Evolutionary conservation across 2,329 filamentous ascomycete species (phyloP).

Genomic region (Penicillium sp.): DNA sequence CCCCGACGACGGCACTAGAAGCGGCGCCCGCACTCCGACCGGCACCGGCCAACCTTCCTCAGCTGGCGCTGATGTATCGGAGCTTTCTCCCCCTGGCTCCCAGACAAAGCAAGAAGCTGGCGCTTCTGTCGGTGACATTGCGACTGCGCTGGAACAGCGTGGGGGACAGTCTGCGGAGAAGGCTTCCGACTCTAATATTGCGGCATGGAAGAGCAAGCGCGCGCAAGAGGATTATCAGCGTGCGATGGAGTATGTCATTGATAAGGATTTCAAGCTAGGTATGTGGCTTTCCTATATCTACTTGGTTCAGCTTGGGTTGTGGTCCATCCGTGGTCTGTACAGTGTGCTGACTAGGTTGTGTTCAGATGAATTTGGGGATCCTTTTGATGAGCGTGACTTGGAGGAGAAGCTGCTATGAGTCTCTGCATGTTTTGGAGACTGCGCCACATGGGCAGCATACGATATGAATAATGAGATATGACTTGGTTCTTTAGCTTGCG

Average conservation of each 20-base stretch:
- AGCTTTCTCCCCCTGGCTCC: slow-evolving; percentile 56
- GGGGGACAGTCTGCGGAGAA: slow-evolving; percentile 5
- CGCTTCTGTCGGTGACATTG: slow-evolving; percentile 2
- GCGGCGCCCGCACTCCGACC: slow-evolving; percentile 45
- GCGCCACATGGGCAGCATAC: neutral
- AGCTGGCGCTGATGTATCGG: slow-evolving; percentile 33
- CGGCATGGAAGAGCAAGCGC: slow-evolving; percentile 56
- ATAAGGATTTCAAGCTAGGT: slow-evolving; percentile 53
- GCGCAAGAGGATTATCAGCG: slow-evolving; percentile 55
- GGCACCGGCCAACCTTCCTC: slow-evolving; percentile 23
- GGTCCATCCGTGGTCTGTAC: neutral
- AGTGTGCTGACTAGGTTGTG: neutral
- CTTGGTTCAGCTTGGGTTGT: neutral
- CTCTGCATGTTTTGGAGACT: neutral
- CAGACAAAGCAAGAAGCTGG: slow-evolving; percentile 35
- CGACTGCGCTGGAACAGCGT: slow-evolving; percentile 6
- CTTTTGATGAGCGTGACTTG: slow-evolving; percentile 45
- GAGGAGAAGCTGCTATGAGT: slow-evolving; percentile 22
- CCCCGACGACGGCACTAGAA: slow-evolving; percentile 33
- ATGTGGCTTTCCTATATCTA: slow-evolving; percentile 18
- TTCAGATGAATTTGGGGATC: slow-evolving; percentile 47
- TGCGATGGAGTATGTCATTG: slow-evolving; percentile 50
- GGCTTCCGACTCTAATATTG: slow-evolving; percentile 47
- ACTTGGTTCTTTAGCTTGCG: slow-evolving; percentile 4
- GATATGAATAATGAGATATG: slow-evolving; percentile 30